Conservation (phyloP, 139 green algal genomes). For the Closterium sp. region DNA sequence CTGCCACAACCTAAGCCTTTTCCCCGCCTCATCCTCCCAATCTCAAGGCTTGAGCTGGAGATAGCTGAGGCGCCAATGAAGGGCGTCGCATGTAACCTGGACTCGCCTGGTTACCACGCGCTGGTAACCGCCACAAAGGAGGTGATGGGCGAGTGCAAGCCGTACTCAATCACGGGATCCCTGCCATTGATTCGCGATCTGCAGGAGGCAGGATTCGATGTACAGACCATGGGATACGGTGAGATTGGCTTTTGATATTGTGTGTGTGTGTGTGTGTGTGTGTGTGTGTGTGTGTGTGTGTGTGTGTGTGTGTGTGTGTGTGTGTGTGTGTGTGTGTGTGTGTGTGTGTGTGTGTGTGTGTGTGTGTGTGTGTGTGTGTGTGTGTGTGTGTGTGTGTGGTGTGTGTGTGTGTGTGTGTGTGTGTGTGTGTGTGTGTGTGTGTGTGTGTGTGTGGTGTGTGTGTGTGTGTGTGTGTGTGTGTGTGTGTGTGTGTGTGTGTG, state of each 20-base stretch:
- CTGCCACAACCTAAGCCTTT: neutral
- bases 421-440: no score
- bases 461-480: no score
- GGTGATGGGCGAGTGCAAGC: constrained; percentile 57
- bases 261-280: no score
- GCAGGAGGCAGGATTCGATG: constrained; percentile 54
- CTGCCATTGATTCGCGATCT: constrained; percentile 57
- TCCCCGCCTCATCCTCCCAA: neutral
- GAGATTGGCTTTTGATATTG: neutral
- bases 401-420: no score
- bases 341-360: no score
- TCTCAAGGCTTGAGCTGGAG: constrained; percentile 56
- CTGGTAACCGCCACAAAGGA: constrained; percentile 62
- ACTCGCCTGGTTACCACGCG: constrained; percentile 61
- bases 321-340: no score
- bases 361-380: no score
- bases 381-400: no score
- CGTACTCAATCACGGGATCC: constrained; percentile 58
- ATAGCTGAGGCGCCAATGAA: constrained; percentile 62
- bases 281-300: no score
- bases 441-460: no score
- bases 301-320: no score
- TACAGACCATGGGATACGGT: constrained; percentile 73
- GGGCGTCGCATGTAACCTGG: constrained; percentile 69
- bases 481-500: no score